Percentiles rank a stretch among this genome's conserved stretches.
Conservation (phyloP, 2,329 filamentous ascomycete genomes). For the Blumeria hordei region DNA sequence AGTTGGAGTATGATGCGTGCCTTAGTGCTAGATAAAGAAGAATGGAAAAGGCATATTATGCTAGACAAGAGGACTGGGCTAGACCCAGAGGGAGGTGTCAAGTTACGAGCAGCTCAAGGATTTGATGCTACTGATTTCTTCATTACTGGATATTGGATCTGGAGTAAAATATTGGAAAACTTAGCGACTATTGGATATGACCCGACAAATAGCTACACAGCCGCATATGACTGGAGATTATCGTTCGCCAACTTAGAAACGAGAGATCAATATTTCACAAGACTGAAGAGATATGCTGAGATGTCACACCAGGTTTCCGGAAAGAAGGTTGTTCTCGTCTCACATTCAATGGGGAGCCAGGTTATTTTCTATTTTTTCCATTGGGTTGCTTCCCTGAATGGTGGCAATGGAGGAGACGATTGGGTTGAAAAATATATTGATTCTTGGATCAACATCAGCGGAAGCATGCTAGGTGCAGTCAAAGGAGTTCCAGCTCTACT, state of each 20-base stretch:
- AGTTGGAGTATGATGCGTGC: conserved; percentile 99
- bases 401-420: conserved; percentile 55
- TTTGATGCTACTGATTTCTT: conserved; percentile 98
- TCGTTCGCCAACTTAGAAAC: conserved; percentile 75
- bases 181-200: conserved; percentile 90
- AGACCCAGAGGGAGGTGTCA: conserved; percentile 61
- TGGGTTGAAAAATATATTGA: conserved; percentile 87
- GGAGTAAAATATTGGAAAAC: conserved; percentile 94
- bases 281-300: conserved; percentile 78
- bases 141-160: conserved; percentile 77
- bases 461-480: conserved; percentile 86
- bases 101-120: conserved; percentile 77
- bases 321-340: conserved; percentile 65
- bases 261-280: conserved; percentile 81
- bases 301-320: conserved; percentile 47
- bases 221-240: conserved; percentile 74
- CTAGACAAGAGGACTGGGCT: conserved; percentile 76
- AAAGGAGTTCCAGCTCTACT: conserved; percentile 80
- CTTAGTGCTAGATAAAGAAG: conserved; percentile 72
- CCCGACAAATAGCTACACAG: conserved; percentile 48
- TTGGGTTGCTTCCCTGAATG: conserved; percentile 55
- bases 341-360: conserved; percentile 95
- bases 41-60: conserved; percentile 95
- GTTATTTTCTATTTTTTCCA: conserved; percentile 64
- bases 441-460: conserved; percentile 94